Evolutionary conservation across 176 grass and related monocot species (phyloP), one percentile per base, ranked within the genome.

Genomic region (Poa annua): DNA sequence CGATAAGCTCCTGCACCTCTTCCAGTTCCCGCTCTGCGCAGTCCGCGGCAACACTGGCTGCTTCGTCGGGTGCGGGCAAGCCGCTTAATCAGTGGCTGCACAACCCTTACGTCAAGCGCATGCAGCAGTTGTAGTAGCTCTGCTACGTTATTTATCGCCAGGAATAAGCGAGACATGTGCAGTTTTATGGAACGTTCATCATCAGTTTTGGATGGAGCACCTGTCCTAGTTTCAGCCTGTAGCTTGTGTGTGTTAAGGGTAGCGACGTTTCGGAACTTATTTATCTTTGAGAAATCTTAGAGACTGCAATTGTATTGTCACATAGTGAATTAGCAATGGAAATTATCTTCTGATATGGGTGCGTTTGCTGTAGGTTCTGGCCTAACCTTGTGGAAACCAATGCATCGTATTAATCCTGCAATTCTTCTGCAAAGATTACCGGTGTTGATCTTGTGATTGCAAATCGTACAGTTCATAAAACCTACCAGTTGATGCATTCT

Each of bases 31-130:
- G 16, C 91, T 98, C 61, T 88, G 88, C 65, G 56, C 86, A 11
- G 80, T 86, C 5, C 88, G 85, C 6, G 84, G 85, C 82, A 98
- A 98, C 74, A 88, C 90, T 1, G 95, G 90, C 12, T 98, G 95
- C 78, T 98, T 98, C 13, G 88, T 98, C 6, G 95, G 95, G 50
- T 81, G 85, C 3, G n/a, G 95, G 92, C 56, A 92, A 98, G 76
- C 86, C 86, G 22, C 95, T 98, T 24, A 98, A 73, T 74, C 89
- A 64, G 54, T 98, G 95, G 95, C 76, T 98, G 79, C 90, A 89
- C 22, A 98, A 98, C 73, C 81, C 95, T 54, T 98, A 91, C 83
- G 90, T 98, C 24, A 92, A 98, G 9, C 88, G 95, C 69, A 98
- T 98, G 95, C 95, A 98, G 88, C 82, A 22, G 54, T 0, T 57